phyloP scores from a whole-genome alignment of 495 filamentous ascomycete genomes.

The Podospora pseudopauciseta region DNA sequence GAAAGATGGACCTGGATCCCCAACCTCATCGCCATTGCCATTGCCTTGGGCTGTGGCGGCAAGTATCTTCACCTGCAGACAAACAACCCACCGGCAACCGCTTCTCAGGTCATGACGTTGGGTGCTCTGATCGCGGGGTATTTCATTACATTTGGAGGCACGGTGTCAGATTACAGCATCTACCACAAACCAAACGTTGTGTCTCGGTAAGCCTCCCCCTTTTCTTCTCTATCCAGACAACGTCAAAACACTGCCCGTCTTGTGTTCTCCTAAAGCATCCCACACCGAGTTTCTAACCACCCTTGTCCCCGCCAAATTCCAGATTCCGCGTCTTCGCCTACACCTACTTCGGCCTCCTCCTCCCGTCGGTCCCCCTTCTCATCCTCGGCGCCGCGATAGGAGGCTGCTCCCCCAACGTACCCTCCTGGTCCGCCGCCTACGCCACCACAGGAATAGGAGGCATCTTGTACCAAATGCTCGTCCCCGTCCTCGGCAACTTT shows the following conservation, averaged over 20 bases:
- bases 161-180: slow-evolving; percentile 40
- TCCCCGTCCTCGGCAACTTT: slow-evolving; percentile 45
- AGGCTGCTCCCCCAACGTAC: slow-evolving; percentile 37
- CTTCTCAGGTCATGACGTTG: slow-evolving; percentile 30
- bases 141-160: slow-evolving; percentile 43
- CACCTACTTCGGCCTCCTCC: slow-evolving; percentile 42
- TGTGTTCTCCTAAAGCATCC: too few relatives aligned
- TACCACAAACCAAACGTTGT: slow-evolving; percentile 39
- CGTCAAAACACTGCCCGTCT: too few relatives aligned
- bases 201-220: slow-evolving; percentile 28
- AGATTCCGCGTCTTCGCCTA: slow-evolving; percentile 39
- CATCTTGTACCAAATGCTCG: slow-evolving; percentile 48
- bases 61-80: slow-evolving; percentile 39
- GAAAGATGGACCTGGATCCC: slow-evolving; percentile 57
- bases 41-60: slow-evolving; percentile 49
- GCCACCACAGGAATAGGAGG: slow-evolving; percentile 44
- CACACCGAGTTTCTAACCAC: neutral
- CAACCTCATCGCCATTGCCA: slow-evolving; percentile 46
- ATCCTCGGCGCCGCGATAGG: slow-evolving; percentile 53
- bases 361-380: slow-evolving; percentile 48
- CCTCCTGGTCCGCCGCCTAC: slow-evolving; percentile 42
- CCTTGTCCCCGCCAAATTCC: neutral
- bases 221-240: neutral
- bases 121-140: slow-evolving; percentile 42
- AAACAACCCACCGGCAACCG: slow-evolving; percentile 22